A percentile compares a stretch with the other conserved stretches of the same genome.
Conservation (phyloP, 495 filamentous ascomycete genomes). For the Penicillium atrosanguineum region DNA sequence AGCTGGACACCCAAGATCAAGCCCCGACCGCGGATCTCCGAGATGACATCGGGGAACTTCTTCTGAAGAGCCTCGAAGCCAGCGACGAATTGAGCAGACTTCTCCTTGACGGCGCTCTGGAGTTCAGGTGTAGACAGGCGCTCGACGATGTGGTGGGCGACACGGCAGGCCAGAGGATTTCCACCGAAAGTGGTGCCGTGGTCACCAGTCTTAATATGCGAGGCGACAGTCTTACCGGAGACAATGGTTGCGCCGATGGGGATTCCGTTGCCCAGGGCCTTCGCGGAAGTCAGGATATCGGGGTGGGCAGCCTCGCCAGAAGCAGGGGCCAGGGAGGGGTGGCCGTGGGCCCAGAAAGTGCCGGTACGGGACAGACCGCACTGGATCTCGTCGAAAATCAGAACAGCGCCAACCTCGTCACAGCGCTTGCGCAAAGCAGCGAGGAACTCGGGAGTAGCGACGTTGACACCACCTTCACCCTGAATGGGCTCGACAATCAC, state of each 20-base stretch:
- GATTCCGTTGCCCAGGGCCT: conserved; percentile 94
- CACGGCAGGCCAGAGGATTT: conserved; percentile 81
- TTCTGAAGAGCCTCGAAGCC: conserved; percentile 62
- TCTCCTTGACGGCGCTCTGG: conserved; percentile 60
- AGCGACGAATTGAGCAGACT: conserved; percentile 60
- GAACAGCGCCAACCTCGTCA: conserved; percentile 79
- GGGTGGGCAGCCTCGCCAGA: conserved; percentile 70
- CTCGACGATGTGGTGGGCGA: conserved; percentile 81
- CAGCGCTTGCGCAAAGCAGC: conserved; percentile 73
- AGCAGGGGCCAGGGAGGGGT: conserved; percentile 51
- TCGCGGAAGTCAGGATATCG: conserved; percentile 90
- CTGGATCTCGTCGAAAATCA: conserved; percentile 97
- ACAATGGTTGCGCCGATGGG: conserved; percentile 92
- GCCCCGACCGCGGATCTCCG: conserved; percentile 77
- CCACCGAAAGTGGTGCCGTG: conserved; percentile 98
- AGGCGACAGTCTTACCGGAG: conserved; percentile 63
- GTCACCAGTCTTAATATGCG: conserved; percentile 87
- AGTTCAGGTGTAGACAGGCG: conserved; percentile 65
- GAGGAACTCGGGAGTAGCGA: conserved; percentile 79
- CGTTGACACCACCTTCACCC: conserved; percentile 90
- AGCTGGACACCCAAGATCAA: conserved; percentile 86
- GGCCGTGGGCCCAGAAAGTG: conserved; percentile 80
- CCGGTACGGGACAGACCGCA: conserved; percentile 88
- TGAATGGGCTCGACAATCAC: conserved; percentile 98
- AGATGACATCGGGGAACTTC: conserved; percentile 68